Evolutionary conservation across 345 rosid species (phyloP).

Genomic region (Clausena lansium): DNA sequence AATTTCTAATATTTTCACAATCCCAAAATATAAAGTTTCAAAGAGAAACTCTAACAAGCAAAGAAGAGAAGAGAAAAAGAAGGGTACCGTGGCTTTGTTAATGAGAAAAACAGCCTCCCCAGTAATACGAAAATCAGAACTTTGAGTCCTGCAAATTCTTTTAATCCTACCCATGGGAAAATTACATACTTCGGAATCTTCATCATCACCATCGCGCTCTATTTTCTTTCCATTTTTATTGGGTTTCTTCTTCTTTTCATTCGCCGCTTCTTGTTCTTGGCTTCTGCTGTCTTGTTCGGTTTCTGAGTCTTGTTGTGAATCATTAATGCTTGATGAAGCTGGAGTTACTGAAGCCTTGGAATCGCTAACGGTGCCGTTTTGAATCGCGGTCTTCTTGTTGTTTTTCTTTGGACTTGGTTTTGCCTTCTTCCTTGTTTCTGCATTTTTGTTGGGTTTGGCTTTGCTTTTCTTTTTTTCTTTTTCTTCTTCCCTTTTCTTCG

Average conservation of each 20-base stretch:
- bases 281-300: constrained; percentile 15
- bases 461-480: constrained; percentile 9
- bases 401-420: background rate
- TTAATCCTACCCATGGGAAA: constrained; percentile 75
- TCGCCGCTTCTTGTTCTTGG: background rate
- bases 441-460: background rate
- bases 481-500: constrained; percentile 24
- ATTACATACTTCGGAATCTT: constrained; percentile 38
- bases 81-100: constrained; percentile 75
- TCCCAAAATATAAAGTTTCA: background rate
- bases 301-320: constrained; percentile 18
- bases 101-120: constrained; percentile 73
- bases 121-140: constrained; percentile 31
- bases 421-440: constrained; percentile 8
- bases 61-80: background rate
- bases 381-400: background rate
- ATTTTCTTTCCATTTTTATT: constrained; percentile 18
- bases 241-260: constrained; percentile 14
- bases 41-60: constrained; percentile 7
- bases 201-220: constrained; percentile 27
- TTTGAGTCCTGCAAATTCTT: constrained; percentile 60
- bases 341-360: background rate
- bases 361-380: constrained; percentile 13
- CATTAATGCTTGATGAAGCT: constrained; percentile 23
- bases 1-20: background rate